Base-by-base conservation (phyloP, 306 rosid species). In the Albizia julibrissin region DNA sequence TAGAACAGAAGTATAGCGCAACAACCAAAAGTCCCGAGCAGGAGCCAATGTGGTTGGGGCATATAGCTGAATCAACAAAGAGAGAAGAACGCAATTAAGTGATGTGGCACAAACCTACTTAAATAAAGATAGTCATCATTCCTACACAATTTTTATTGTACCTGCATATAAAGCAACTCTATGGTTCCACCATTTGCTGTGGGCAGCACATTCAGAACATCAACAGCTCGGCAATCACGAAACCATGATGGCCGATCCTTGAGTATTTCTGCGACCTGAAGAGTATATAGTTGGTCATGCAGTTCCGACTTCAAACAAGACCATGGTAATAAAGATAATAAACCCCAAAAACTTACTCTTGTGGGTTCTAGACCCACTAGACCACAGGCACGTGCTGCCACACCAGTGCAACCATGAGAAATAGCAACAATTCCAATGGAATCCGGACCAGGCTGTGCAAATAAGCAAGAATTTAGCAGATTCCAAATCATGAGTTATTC, bases 381-480 rank as follows among this genome's bases (percentile, higher is more conserved):
- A 89, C 99, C 99, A 49, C 98, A 96, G 81, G 99, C 99, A 72
- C 99, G 93, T 88, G 99, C 98, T 89, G 99, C 99, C 92, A 94
- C 99, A 79, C 99, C 99, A 89, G 97, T 75, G 93, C 98, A 94
- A 93, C 98, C 99, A 91, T 96, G 98, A 89, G 97, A 96, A 89
- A 96, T 96, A 91, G 99, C 98, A 85, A 94, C 97, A 94, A 96
- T 96, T 96, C 99, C 99, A 92, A 96, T 96, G 92, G 99, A 96
- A 96, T 96, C 99, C 99, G 99, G 99, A 96, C 99, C 98, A 96
- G 99, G 99, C 99, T 96, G 83, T 44, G 58, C 56, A 71, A 10
- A 71, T 24, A 3, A 24, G 22, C 39, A 15, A 44, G 58, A 43
- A 44, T 44, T 70, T 43, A 71, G n/a, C 37, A 43, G 2, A 71